Conservation (phyloP, 2,329 filamentous ascomycete species). For the Orbilia javanica region DNA sequence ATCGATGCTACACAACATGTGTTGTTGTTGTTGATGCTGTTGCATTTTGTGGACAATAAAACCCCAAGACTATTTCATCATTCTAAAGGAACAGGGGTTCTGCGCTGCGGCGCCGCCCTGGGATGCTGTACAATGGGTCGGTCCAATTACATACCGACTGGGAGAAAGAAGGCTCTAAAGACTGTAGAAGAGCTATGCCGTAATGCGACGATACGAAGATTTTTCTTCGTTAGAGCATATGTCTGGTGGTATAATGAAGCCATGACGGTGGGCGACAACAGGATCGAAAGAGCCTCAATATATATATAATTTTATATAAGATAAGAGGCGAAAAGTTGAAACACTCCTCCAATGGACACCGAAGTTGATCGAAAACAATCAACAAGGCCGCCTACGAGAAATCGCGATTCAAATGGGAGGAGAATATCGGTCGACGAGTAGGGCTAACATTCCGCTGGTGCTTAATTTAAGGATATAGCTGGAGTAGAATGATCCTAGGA, state of each 20-base stretch:
- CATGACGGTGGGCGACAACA: slow-evolving; percentile 15
- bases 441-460: background rate
- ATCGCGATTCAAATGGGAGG: background rate
- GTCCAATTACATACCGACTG: slow-evolving; percentile 65
- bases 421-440: background rate
- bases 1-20: background rate
- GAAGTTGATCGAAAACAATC: background rate
- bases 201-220: slow-evolving; percentile 72
- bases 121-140: background rate
- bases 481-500: background rate
- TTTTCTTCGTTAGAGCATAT: slow-evolving; percentile 74
- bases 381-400: background rate
- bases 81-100: background rate
- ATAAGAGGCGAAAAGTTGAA: background rate
- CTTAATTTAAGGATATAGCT: background rate
- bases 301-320: too few relatives aligned
- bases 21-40: slow-evolving; percentile 14
- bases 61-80: background rate
- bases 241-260: slow-evolving; percentile 68
- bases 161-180: slow-evolving; percentile 73
- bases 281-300: background rate
- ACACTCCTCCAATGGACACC: background rate
- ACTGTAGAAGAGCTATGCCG: slow-evolving; percentile 70
- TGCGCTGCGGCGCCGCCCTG: background rate
- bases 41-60: slow-evolving; percentile 12